Base-by-base conservation (phyloP, 495 filamentous ascomycete genomes). In the Daldinia vernicosa region DNA sequence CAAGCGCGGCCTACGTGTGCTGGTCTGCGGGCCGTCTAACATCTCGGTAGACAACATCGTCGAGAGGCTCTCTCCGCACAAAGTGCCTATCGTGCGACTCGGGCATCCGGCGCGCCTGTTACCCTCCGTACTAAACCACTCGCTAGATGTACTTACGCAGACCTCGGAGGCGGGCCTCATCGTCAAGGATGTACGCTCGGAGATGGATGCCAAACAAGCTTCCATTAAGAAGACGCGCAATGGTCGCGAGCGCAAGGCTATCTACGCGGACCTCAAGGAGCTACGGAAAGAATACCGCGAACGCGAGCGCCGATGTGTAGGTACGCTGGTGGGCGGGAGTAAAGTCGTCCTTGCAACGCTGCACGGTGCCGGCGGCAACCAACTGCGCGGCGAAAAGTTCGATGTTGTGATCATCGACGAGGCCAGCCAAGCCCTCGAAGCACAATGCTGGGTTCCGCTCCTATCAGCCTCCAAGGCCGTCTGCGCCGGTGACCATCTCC, bases 41-140 rank as follows among this genome's bases (percentile, higher is more conserved):
- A 93, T 99, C 56, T 94, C 92, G 0, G 95, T 98, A 1, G 95
- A 99, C 82, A 99, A 99, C 75, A 98, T 99, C 65, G 94, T 97
- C n/a, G 95, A 98, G 80, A 88, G 96, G 9, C 86, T 98, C 0
- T 86, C 93, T 0, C 89, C 92, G 0, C 91, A 92, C 66, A 91
- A 91, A 69, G 84, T 98, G 1, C 92, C 95, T 0, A 91, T 98
- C 60, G 86, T 98, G 63, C 91, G 95, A 0, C 87, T 99, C 0
- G 95, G 95, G 0, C 95, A 98, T 79, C 95, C 96, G 2, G 96
- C 95, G 1, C 89, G 95, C 19, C 84, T 99, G 3, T 87, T 99
- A 1, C 95, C 95, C 0, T 92, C 91, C 0, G 94, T 98, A 0
- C 82, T 98, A 33, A 89, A 89, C 68, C 93, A 97, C 75, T 97